Base-by-base conservation (phyloP, 2,329 filamentous ascomycete species). In the Talaromyces pinophilus region DNA sequence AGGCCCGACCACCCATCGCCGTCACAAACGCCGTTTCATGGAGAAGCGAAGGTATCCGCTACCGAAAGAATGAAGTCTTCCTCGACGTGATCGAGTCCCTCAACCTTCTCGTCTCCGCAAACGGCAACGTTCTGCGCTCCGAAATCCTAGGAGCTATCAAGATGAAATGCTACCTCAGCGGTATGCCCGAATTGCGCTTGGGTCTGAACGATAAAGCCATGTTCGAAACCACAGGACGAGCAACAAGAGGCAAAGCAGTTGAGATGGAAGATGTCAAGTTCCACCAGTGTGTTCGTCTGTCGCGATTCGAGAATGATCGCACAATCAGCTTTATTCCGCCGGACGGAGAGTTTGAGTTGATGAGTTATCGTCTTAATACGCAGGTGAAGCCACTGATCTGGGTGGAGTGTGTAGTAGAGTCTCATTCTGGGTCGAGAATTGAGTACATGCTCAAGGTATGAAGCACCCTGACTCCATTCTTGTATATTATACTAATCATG, bases 201-300 rank as follows among this genome's bases (percentile, higher is more conserved):
- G 95, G 95, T 4, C 82, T 99, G 76, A 99, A 99, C 82, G 95
- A 99, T 84, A 99, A 99, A 82, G 95, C 92, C 79, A 99, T 99
- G 95, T 99, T 99, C 76, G 95, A 99, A 82, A 96, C 93, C 3
- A 99, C 95, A 0, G 95, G 95, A 33, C 87, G 95, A 68, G 92
- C 94, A 17, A 98, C 94, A 48, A 85, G 95, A 74, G 95, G 95
- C 68, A 99, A 99, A 81, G 92, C 95, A 10, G 95, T 99, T 70
- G 95, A 99, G 82, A 99, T 99, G 95, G 95, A 99, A 76, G 95
- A 99, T 73, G 95, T 99, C 80, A 99, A 99, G 76, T 99, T 99
- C 80, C 95, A 99, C 81, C 95, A 99, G 79, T 99, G 95, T 76
- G 95, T 99, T 70, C 89, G 95, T 69, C 85, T 99, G 70, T 96